A percentile compares a stretch with the other conserved stretches of the same genome.
These are phyloP conservation scores for Centella asiatica DNA, from an alignment of 129 eudicot species.

Conservation along the genomic window DNA sequence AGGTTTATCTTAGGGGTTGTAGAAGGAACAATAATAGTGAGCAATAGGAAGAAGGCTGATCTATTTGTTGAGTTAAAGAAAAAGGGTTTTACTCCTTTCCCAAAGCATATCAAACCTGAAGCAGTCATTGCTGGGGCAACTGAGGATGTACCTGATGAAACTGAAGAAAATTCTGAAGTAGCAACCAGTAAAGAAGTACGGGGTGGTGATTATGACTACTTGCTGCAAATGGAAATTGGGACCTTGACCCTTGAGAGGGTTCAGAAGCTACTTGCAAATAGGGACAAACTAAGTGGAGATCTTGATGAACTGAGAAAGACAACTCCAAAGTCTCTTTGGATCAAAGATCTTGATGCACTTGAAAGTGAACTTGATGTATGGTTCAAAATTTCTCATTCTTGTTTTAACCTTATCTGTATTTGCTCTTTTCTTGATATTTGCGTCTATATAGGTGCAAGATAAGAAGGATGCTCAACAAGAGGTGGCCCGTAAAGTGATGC, in stretches of 20 bases:
- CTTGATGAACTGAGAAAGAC: constrained; percentile 50
- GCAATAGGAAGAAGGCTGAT: constrained; percentile 70
- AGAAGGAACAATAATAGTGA: constrained; percentile 58
- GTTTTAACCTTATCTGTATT: neutral
- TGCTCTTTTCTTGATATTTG: neutral
- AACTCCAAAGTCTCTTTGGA: constrained; percentile 55
- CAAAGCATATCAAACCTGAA: constrained; percentile 44
- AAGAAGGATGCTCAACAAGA: constrained; percentile 47
- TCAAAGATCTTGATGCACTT: constrained; percentile 70
- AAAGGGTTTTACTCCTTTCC: constrained; percentile 73
- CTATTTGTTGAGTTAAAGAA: constrained; percentile 55
- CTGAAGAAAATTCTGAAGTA: constrained; percentile 31
- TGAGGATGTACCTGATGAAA: constrained; percentile 54
- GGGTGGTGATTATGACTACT: constrained; percentile 78
- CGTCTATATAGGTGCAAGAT: constrained; percentile 46
- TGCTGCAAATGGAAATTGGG: constrained; percentile 70
- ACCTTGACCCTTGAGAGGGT: constrained; percentile 70
- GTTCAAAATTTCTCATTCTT: neutral
- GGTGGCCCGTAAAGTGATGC: constrained; percentile 27
- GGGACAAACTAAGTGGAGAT: constrained; percentile 42
- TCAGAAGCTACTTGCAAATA: constrained; percentile 45
- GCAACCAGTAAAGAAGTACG: constrained; percentile 25
- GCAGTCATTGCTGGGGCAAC: constrained; percentile 51
- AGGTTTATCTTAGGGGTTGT: constrained; percentile 76
- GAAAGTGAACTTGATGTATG: constrained; percentile 66